Percentiles rank a stretch among this genome's conserved stretches.
Conservation (phyloP, 2,329 filamentous ascomycete genomes). For the Cladobotryum protrusum region DNA sequence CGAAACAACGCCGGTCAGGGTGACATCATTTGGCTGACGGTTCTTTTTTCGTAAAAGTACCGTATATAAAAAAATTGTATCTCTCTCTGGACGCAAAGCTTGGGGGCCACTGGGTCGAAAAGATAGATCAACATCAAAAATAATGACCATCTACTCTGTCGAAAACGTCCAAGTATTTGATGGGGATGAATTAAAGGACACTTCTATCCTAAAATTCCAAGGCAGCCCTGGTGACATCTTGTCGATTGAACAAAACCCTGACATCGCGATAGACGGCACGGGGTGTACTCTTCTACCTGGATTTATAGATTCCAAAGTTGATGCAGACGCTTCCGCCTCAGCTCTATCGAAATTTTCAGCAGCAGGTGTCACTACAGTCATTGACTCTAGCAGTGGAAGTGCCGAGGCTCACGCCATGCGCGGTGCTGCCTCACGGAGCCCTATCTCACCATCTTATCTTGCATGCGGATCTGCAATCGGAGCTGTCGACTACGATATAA, state of each 20-base stretch:
- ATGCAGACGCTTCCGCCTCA: not conserved
- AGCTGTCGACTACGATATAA: not conserved
- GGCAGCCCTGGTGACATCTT: conserved; percentile 12
- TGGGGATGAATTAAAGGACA: too few relatives aligned
- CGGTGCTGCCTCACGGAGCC: not conserved
- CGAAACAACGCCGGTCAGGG: too few relatives aligned
- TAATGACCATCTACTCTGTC: too few relatives aligned
- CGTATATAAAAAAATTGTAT: too few relatives aligned
- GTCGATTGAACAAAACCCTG: not conserved
- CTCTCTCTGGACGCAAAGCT: too few relatives aligned
- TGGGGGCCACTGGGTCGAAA: too few relatives aligned
- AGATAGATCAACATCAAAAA: too few relatives aligned
- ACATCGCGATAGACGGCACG: conserved; percentile 28
- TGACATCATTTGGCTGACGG: too few relatives aligned
- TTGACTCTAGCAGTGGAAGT: conserved; percentile 12
- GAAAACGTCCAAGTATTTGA: too few relatives aligned
- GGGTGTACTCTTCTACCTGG: conserved; percentile 13
- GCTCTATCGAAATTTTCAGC: conserved; percentile 2
- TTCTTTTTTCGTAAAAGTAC: too few relatives aligned
- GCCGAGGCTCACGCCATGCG: conserved; percentile 11
- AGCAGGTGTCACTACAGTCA: conserved; percentile 12
- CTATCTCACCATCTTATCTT: conserved; percentile 10
- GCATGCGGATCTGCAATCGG: conserved; percentile 10
- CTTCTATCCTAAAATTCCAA: not conserved
- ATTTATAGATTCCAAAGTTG: conserved; percentile 14